phyloP scores from a whole-genome alignment of 768 basidiomycete species.

The Tylopilus sp. region DNA sequence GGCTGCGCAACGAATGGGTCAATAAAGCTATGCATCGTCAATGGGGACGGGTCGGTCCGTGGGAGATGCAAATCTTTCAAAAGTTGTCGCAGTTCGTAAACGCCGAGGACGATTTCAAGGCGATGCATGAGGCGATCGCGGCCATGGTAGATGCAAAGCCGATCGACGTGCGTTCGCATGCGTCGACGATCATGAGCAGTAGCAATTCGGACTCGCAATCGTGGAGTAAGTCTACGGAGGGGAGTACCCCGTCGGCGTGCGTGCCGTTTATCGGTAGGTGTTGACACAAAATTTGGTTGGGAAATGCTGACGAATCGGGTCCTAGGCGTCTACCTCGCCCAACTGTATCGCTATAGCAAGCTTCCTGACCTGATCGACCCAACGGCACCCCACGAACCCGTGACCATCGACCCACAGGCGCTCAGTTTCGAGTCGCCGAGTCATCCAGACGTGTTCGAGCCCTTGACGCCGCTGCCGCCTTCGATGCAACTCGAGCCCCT shows the following conservation, averaged over 20 bases:
- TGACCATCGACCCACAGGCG: constrained; percentile 60
- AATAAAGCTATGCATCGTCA: constrained; percentile 60
- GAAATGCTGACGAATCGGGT: constrained; percentile 1
- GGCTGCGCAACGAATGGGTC: constrained; percentile 69
- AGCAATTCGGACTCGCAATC: constrained; percentile 39
- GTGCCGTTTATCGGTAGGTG: constrained; percentile 79
- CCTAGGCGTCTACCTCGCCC: constrained; percentile 73
- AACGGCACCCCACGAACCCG: constrained; percentile 66
- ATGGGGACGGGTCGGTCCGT: constrained; percentile 63
- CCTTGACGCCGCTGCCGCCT: constrained; percentile 65
- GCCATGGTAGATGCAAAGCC: constrained; percentile 66
- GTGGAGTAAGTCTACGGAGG: constrained; percentile 38
- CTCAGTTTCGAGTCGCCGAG: constrained; percentile 65
- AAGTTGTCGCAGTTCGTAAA: constrained; percentile 69
- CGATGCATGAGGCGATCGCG: constrained; percentile 63
- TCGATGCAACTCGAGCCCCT: constrained; percentile 82
- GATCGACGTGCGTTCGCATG: constrained; percentile 49
- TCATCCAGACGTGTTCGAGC: constrained; percentile 76
- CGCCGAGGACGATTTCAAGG: constrained; percentile 65
- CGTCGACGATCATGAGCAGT: constrained; percentile 50
- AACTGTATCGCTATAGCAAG: constrained; percentile 58
- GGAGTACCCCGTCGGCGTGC: constrained; percentile 53
- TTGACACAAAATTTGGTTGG: not conserved
- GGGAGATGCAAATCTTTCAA: constrained; percentile 69
- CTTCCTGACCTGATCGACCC: constrained; percentile 84